Base-by-base conservation (phyloP, 1,284 basidiomycete genomes). In the Marasmius sp. region DNA sequence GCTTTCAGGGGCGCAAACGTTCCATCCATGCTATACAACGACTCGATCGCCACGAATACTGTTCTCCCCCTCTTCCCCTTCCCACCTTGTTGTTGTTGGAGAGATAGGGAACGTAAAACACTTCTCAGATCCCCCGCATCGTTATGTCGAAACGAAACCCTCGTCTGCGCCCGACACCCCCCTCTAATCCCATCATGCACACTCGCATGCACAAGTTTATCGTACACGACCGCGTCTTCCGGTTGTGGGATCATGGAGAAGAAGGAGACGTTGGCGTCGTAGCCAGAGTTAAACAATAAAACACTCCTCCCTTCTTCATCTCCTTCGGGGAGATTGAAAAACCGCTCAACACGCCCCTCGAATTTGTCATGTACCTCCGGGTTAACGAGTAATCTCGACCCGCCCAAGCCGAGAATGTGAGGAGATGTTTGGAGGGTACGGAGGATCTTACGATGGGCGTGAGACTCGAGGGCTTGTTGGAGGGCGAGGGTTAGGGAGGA, bases 251-350 rank as follows among this genome's bases (percentile, higher is more conserved):
- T 76, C 47, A 86, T 86, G 0, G 92, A 82, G 77, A 97, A n/a
- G n/a, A n/a, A 86, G 0, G 91, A 92, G 2, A 90, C 91, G 71
- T 98, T 98, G 16, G 97, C 95, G 74, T 98, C 95, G 75, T 91
- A 98, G 0, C 96, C 97, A 0, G 93, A 95, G 74, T 95, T 97
- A 85, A 97, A 98, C 14, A 98, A 81, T 11, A 98, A 80, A 2
- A 27, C 27, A 5, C 27, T 27, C 27, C 27, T 27, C 27, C 27
- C 27, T 0, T 92, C 93, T 39, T 49, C 43, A 27, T 57, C 49
- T 18, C 5, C 34, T 37, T 27, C 2, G 27, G 27, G 27, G 27
- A 27, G 27, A 27, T 47, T 27, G 76, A 95, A 93, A 74, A 93
- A 91, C 1, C 54, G 63, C 0, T 80, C 76, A 18, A 95, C 80